Base-by-base conservation (phyloP, 345 rosid species). In the Tarenaya hassleriana region DNA sequence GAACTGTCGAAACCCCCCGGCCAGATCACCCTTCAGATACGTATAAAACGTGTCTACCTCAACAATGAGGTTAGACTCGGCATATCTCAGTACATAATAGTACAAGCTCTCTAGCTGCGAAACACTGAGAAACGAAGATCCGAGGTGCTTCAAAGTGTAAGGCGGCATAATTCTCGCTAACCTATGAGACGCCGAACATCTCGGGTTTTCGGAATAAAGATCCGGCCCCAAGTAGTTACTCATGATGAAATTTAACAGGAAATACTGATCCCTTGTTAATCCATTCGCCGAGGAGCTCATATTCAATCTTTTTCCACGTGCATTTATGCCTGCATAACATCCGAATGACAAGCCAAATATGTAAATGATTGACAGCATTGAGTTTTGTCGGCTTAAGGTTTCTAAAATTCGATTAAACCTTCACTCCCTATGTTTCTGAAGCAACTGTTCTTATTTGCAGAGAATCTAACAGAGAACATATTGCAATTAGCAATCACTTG, bases 181-280 rank as follows among this genome's bases (percentile, higher is more conserved):
- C 71, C 90, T 69, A 35, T 73, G 75, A 58, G 68, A 67, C 2
- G 75, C 79, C 7, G 90, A 83, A 55, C 64, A 42, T 61, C 83
- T 71, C 62, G 84, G 84, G 49, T 67, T 69, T 69, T 79, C 90
- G 49, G 77, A 75, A 56, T 52, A 77, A 46, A 83, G 64, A 70
- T 79, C 90, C 50, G 90, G 90, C 58, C 86, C 86, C 61, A 83
- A 51, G 45, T 73, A 83, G 58, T 67, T 69, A 38, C 75, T 54
- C 86, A 79, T 75, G 34, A 77, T 59, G 64, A 82, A 79, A 52
- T 69, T 68, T 33, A 75, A 60, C 76, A 79, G 69, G 77, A 79
- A 77, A 58, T 60, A 52, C 48, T 70, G 81, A 58, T 77, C 78
- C 31, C 50, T 47, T 0, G 56, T 58, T 53, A 56, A 52, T 19